Conservation (phyloP, 306 rosid genomes). For the Lathyrus tuberosus region DNA sequence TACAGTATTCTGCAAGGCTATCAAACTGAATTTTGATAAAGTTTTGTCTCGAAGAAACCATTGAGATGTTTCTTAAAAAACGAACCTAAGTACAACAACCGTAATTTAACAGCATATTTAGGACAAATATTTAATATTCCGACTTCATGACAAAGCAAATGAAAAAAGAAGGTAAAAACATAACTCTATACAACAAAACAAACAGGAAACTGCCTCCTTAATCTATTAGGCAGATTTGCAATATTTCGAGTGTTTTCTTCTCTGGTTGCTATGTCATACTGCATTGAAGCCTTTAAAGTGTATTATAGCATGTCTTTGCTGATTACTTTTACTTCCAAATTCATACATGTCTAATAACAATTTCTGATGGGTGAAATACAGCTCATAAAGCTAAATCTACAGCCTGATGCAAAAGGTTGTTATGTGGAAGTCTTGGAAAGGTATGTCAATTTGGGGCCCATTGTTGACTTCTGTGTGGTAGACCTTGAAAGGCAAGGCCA, state of each 20-base stretch:
- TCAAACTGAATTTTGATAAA: conserved; percentile 27
- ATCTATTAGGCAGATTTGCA: conserved; percentile 9
- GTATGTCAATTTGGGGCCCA: conserved; percentile 96
- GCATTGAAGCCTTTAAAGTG: conserved; percentile 22
- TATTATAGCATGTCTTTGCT: conserved; percentile 9
- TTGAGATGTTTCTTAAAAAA: not conserved
- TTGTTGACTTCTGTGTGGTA: conserved; percentile 95
- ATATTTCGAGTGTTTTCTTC: conserved; percentile 5
- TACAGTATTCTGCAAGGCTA: not conserved
- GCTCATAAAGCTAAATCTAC: conserved; percentile 87
- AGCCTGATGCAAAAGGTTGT: conserved; percentile 91
- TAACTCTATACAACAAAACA: not conserved
- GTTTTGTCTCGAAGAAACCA: not conserved
- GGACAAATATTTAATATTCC: conserved; percentile 8
- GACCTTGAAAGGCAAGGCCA: conserved; percentile 99
- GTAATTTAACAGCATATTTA: conserved; percentile 18
- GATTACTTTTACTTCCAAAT: conserved; percentile 23
- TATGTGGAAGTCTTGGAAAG: conserved; percentile 91
- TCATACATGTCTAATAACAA: conserved; percentile 41
- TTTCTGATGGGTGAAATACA: conserved; percentile 53
- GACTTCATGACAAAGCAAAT: conserved; percentile 13
- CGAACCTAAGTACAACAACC: not conserved
- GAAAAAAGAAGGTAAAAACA: conserved; percentile 1
- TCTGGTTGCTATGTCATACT: conserved; percentile 15
- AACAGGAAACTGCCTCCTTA: not conserved